These are phyloP conservation scores for Trichocladium uniseriatum DNA, from an alignment of 495 filamentous ascomycete species.

Conservation along the genomic window DNA sequence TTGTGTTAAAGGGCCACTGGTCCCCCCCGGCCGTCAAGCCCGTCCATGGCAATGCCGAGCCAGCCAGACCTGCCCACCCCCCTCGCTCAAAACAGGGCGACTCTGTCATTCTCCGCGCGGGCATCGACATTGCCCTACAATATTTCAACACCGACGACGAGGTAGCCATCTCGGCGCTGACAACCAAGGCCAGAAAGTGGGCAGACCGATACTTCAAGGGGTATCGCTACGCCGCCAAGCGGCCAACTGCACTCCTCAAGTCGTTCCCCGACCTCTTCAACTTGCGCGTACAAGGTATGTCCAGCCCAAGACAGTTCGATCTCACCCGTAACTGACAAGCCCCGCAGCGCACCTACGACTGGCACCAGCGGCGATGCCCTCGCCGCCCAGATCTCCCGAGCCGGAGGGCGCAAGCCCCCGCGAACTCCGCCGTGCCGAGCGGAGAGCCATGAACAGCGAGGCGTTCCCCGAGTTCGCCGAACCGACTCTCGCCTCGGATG, in stretches of 20 bases:
- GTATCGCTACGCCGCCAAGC: conserved; percentile 12
- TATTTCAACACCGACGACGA: conserved; percentile 21
- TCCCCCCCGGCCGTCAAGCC: neutral
- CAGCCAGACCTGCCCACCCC: neutral
- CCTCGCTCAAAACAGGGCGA: conserved; percentile 12
- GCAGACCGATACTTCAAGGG: conserved; percentile 17
- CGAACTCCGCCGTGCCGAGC: conserved; percentile 9
- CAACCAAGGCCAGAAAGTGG: conserved; percentile 15
- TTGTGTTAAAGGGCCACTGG: neutral
- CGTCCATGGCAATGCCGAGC: neutral
- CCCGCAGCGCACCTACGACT: conserved; percentile 12
- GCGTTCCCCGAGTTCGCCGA: conserved; percentile 19
- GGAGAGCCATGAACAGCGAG: conserved; percentile 13
- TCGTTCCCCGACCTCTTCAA: conserved; percentile 22
- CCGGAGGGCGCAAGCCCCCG: conserved; percentile 11
- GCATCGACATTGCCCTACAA: conserved; percentile 18
- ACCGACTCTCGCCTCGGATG: conserved; percentile 18
- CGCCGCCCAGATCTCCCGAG: conserved; percentile 1
- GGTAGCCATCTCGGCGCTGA: conserved; percentile 11
- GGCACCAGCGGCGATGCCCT: neutral
- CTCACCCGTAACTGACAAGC: neutral
- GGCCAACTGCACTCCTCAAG: conserved; percentile 10
- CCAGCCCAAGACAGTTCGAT: neutral
- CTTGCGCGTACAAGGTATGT: conserved; percentile 13
- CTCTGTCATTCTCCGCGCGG: conserved; percentile 11